Conservation (phyloP, 495 filamentous ascomycete species). For the Zalerion maritima region DNA sequence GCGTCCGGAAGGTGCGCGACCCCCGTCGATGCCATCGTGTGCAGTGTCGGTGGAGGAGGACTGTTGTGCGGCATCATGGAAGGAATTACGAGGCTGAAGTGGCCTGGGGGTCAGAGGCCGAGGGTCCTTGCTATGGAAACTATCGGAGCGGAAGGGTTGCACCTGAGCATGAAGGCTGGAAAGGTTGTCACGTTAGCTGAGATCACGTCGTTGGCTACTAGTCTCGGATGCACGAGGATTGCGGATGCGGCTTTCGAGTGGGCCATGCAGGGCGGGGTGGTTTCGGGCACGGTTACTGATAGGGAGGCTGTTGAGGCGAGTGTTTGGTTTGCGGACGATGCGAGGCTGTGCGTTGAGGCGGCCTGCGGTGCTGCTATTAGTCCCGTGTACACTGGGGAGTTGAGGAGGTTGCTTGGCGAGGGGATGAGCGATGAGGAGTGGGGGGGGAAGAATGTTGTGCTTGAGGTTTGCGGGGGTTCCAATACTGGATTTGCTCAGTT, state of each 20-base stretch:
- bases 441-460: conserved; percentile 54
- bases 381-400: conserved; percentile 46
- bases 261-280: conserved; percentile 31
- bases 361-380: conserved; percentile 70
- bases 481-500: conserved; percentile 58
- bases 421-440: conserved; percentile 36
- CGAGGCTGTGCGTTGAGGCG: conserved; percentile 64
- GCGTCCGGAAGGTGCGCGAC: conserved; percentile 20
- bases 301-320: conserved; percentile 66
- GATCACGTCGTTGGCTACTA: conserved; percentile 72
- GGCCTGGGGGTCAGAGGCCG: conserved; percentile 19
- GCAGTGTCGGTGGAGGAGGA: conserved; percentile 80
- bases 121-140: conserved; percentile 74
- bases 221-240: conserved; percentile 62
- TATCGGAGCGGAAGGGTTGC: conserved; percentile 57
- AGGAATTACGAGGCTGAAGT: conserved; percentile 44
- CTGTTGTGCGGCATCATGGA: conserved; percentile 65
- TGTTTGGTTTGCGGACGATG: conserved; percentile 66
- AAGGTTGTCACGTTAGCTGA: conserved; percentile 49
- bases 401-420: conserved; percentile 47
- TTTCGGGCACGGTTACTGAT: conserved; percentile 59
- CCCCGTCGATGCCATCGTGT: conserved; percentile 54
- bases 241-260: conserved; percentile 57
- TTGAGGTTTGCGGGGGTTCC: conserved; percentile 77
- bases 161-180: conserved; percentile 41